These are phyloP conservation scores for Lipomyces orientalis DNA, from an alignment of 805 yeast species.

Conservation along the genomic window DNA sequence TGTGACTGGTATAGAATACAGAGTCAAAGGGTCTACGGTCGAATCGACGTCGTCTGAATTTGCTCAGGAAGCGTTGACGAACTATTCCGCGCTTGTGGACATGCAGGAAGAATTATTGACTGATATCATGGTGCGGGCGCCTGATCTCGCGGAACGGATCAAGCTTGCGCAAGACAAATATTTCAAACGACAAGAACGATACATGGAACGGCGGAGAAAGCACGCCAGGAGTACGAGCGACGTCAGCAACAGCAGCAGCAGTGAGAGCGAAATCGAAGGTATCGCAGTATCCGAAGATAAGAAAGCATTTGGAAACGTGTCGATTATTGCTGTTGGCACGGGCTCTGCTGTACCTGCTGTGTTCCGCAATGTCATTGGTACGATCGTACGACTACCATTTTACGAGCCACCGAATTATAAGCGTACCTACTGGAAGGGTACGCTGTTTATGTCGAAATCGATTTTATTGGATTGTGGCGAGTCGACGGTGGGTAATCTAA, in stretches of 20 bases:
- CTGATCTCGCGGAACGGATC: background rate
- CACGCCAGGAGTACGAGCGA: background rate
- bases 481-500: slow-evolving; percentile 76
- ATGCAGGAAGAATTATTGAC: slow-evolving; percentile 9
- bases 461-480: slow-evolving; percentile 94
- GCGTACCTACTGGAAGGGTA: background rate
- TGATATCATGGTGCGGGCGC: slow-evolving; percentile 10
- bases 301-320: slow-evolving; percentile 48
- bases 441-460: slow-evolving; percentile 40
- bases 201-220: background rate
- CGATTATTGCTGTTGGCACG: slow-evolving; percentile 82
- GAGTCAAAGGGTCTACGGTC: slow-evolving; percentile 14
- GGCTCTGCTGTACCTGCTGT: slow-evolving; percentile 90
- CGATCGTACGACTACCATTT: slow-evolving; percentile 71
- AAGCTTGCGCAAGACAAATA: background rate
- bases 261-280: background rate
- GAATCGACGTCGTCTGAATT: slow-evolving; percentile 12
- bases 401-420: slow-evolving; percentile 1
- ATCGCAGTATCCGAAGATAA: background rate
- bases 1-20: slow-evolving; percentile 12
- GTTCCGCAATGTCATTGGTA: slow-evolving; percentile 83
- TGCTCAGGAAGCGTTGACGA: slow-evolving; percentile 11
- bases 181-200: background rate
- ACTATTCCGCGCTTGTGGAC: slow-evolving; percentile 2
- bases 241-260: background rate